Conservation (phyloP, 2,329 filamentous ascomycete species). For the Microcera coccophila region DNA sequence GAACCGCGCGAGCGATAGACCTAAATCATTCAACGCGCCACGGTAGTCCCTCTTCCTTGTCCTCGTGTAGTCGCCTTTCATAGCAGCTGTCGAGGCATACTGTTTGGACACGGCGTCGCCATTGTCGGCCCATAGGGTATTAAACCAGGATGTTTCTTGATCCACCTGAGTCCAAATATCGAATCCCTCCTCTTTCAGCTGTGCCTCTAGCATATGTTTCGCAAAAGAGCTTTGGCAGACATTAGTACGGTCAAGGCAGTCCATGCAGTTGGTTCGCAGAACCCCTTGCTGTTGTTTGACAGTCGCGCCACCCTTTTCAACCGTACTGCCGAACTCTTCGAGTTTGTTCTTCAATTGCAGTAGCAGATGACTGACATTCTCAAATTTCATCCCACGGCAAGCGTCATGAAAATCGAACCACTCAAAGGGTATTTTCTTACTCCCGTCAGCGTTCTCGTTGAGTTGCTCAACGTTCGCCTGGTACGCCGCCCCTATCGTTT, state of each 20-base stretch:
- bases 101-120: slow-evolving; percentile 93
- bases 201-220: slow-evolving; percentile 73
- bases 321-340: slow-evolving; percentile 67
- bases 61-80: slow-evolving; percentile 95
- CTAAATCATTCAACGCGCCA: slow-evolving; percentile 86
- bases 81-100: slow-evolving; percentile 89
- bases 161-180: slow-evolving; percentile 72
- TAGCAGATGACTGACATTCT: slow-evolving; percentile 82
- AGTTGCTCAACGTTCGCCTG: slow-evolving; percentile 62
- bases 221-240: slow-evolving; percentile 91
- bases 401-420: slow-evolving; percentile 97
- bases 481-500: slow-evolving; percentile 73
- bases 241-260: slow-evolving; percentile 93
- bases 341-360: slow-evolving; percentile 65
- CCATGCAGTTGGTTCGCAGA: slow-evolving; percentile 97
- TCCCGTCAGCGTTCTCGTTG: slow-evolving; percentile 58
- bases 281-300: slow-evolving; percentile 63
- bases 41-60: slow-evolving; percentile 87
- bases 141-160: slow-evolving; percentile 86
- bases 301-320: slow-evolving; percentile 46
- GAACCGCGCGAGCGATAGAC: slow-evolving; percentile 76
- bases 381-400: slow-evolving; percentile 95
- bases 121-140: slow-evolving; percentile 95
- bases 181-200: slow-evolving; percentile 72
- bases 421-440: slow-evolving; percentile 57